Percentiles rank a stretch among this genome's conserved stretches.
Conservation (phyloP, 257 asterid species). For the Fraxinus cuspidata region DNA sequence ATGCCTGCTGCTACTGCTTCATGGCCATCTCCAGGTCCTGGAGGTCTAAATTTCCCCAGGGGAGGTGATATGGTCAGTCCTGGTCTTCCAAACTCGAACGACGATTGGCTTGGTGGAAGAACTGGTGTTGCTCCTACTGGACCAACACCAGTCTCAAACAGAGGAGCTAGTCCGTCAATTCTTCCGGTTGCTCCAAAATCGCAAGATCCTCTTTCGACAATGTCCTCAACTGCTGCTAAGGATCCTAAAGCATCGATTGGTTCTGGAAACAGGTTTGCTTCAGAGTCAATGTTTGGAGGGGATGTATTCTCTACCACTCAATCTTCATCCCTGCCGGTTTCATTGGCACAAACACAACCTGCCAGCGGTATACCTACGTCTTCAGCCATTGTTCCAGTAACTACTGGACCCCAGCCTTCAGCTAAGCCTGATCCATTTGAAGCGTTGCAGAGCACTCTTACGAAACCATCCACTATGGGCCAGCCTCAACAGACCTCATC, state of each 20-base stretch:
- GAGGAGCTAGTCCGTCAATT: slow-evolving; percentile 48
- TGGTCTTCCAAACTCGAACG: slow-evolving; percentile 48
- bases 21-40: slow-evolving; percentile 52
- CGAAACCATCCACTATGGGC: slow-evolving; percentile 51
- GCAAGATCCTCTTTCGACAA: slow-evolving; percentile 49
- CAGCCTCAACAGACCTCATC: slow-evolving; percentile 55
- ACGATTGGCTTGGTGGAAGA: slow-evolving; percentile 55
- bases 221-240: slow-evolving; percentile 40
- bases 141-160: slow-evolving; percentile 44
- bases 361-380: slow-evolving; percentile 46
- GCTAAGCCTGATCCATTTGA: slow-evolving; percentile 74
- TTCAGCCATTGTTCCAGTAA: slow-evolving; percentile 53
- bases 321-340: slow-evolving; percentile 45
- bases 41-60: slow-evolving; percentile 44
- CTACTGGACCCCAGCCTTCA: slow-evolving; percentile 49
- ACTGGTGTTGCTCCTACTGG: slow-evolving; percentile 46
- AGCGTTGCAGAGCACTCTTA: slow-evolving; percentile 62
- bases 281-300: slow-evolving; percentile 55
- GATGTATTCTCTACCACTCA: slow-evolving; percentile 63
- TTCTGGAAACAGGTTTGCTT: slow-evolving; percentile 49
- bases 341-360: slow-evolving; percentile 51
- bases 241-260: slow-evolving; percentile 49
- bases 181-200: slow-evolving; percentile 45
- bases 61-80: slow-evolving; percentile 42
- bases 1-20: slow-evolving; percentile 45